phyloP scores from a whole-genome alignment of 2,329 filamentous ascomycete species.

The Fusarium incarnatum region DNA sequence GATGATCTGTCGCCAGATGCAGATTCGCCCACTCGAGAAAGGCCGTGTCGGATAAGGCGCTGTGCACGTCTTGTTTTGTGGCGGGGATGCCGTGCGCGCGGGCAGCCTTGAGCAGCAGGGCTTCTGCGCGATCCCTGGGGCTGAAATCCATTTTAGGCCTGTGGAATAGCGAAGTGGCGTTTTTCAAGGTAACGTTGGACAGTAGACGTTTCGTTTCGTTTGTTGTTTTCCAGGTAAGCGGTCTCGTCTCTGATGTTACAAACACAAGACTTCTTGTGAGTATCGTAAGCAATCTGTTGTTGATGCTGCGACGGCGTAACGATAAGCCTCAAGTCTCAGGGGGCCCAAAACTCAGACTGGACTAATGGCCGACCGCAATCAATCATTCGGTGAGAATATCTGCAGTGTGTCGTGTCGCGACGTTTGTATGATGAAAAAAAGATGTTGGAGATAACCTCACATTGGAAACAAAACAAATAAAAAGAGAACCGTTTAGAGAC shows the following conservation, averaged over 20 bases:
- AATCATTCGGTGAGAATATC: background rate
- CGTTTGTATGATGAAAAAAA: background rate
- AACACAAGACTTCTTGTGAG: background rate
- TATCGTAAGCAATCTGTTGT: no score
- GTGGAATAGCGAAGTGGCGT: conserved; percentile 52
- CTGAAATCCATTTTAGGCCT: conserved; percentile 47
- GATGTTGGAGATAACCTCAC: conserved; percentile 25
- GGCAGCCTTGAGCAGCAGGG: conserved; percentile 50
- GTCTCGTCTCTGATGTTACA: no score
- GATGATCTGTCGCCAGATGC: conserved; percentile 62
- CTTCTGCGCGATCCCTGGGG: conserved; percentile 48
- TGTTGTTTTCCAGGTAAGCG: no score
- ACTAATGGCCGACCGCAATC: background rate
- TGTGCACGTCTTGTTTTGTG: conserved; percentile 53
- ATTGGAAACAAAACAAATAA: conserved; percentile 36
- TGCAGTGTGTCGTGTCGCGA: background rate
- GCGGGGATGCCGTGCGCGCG: conserved; percentile 49
- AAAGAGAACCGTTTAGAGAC: background rate
- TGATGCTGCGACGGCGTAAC: background rate
- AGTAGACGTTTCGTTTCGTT: conserved; percentile 17
- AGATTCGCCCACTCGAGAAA: conserved; percentile 62
- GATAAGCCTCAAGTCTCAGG: conserved; percentile 2
- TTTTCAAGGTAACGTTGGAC: conserved; percentile 40
- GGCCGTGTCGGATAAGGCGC: conserved; percentile 52
- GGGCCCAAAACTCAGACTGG: background rate